Conservation (phyloP, 495 filamentous ascomycete species). For the Aspergillus hancockii region DNA sequence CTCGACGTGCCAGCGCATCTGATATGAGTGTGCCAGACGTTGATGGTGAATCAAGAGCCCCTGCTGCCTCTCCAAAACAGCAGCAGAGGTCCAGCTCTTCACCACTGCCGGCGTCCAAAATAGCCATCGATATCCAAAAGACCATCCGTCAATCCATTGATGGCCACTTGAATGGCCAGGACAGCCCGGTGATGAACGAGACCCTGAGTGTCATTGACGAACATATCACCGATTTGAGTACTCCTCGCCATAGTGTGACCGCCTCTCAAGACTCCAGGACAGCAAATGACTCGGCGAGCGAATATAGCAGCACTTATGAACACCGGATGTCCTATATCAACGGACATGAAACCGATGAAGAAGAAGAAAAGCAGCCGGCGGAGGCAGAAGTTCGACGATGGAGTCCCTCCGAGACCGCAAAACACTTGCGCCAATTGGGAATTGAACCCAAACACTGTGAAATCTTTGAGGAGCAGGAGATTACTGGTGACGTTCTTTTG, state of each 20-base stretch:
- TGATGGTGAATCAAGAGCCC: constrained; percentile 22
- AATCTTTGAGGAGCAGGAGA: constrained; percentile 94
- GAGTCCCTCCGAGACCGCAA: constrained; percentile 76
- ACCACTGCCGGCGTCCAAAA: constrained; percentile 41
- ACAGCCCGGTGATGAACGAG: constrained; percentile 91
- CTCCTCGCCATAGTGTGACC: constrained; percentile 60
- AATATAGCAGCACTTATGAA: constrained; percentile 79
- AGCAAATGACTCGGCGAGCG: constrained; percentile 81
- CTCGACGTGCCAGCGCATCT: constrained; percentile 44
- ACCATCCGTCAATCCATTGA: constrained; percentile 48
- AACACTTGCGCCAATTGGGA: constrained; percentile 76
- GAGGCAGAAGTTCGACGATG: constrained; percentile 70
- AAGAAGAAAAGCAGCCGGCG: constrained; percentile 55
- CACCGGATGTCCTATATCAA: constrained; percentile 86
- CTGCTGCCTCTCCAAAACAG: constrained; percentile 22
- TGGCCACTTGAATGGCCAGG: constrained; percentile 45
- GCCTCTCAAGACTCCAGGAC: constrained; percentile 52
- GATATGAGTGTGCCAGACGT: constrained; percentile 28
- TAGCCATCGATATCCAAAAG: constrained; percentile 47
- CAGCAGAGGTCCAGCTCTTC: constrained; percentile 45
- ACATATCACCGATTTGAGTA: constrained; percentile 93
- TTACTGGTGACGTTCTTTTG: constrained; percentile 87
- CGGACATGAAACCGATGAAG: constrained; percentile 82
- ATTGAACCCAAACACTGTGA: constrained; percentile 86
- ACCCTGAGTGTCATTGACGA: constrained; percentile 97